phyloP scores from a whole-genome alignment of 2,329 filamentous ascomycete genomes.

The Talaromyces sp. region DNA sequence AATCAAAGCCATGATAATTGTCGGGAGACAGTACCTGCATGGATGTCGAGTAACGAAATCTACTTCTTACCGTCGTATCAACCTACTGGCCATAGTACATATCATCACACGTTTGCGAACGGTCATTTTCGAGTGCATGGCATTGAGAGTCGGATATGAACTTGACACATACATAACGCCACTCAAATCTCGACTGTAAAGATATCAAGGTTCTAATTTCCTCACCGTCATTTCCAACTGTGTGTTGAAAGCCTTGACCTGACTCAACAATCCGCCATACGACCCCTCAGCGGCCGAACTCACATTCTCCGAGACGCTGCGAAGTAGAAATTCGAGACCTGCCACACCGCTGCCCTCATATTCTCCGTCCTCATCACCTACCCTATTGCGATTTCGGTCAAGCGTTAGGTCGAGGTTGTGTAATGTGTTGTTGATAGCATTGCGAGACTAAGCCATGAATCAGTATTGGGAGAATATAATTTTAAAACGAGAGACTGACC shows the following conservation, averaged over 20 bases:
- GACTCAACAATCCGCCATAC: constrained; percentile 41
- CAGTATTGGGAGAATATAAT: neutral
- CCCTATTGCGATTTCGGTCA: constrained; percentile 33
- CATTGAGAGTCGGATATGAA: neutral
- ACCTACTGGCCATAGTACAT: neutral
- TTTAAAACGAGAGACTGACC: constrained; percentile 23
- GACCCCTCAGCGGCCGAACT: constrained; percentile 38
- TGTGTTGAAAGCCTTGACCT: constrained; percentile 42
- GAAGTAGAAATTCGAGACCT: constrained; percentile 44
- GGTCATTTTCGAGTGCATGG: neutral
- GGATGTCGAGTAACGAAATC: neutral
- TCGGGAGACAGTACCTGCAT: neutral
- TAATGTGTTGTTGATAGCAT: constrained; percentile 42
- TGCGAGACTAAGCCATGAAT: constrained; percentile 30
- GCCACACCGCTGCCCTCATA: constrained; percentile 25
- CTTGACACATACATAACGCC: neutral
- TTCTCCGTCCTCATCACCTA: constrained; percentile 21
- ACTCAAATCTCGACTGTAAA: neutral
- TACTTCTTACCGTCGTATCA: too few species aligned
- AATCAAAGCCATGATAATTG: neutral
- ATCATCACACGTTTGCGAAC: neutral
- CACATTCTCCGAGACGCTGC: constrained; percentile 40
- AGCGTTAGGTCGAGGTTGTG: constrained; percentile 42
- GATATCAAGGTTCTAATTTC: constrained; percentile 10
- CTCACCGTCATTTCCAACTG: constrained; percentile 38